phyloP scores from a whole-genome alignment of 163 green algal genomes.

The Volvox carteri region DNA sequence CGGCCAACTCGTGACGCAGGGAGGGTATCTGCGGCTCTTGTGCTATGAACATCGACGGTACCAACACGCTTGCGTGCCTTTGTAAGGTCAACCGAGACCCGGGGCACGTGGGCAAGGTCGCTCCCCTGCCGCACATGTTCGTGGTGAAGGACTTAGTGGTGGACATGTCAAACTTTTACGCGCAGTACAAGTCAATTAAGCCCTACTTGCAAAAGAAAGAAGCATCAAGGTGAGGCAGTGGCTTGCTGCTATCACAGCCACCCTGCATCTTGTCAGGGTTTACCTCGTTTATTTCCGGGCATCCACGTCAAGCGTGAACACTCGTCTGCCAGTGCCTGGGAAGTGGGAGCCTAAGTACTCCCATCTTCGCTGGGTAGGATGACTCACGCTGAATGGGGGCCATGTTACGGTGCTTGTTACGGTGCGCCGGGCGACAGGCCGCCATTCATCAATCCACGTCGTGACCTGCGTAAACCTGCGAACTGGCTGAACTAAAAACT shows the following conservation, averaged over 20 bases:
- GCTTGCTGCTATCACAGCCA: neutral
- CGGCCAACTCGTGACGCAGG: constrained; percentile 61
- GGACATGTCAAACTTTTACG: constrained; percentile 99
- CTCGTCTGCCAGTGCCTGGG: too few species aligned
- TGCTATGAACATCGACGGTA: constrained; percentile 99
- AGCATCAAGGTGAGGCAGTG: constrained; percentile 46
- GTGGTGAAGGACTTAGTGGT: constrained; percentile 93
- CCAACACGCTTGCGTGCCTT: constrained; percentile 98
- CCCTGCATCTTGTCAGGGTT: too few species aligned
- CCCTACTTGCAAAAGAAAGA: constrained; percentile 93
- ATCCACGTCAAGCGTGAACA: too few species aligned
- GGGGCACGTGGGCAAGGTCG: constrained; percentile 78
- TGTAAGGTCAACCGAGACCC: constrained; percentile 83
- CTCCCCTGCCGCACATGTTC: constrained; percentile 97
- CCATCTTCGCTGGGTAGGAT: too few species aligned
- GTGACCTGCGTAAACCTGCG: too few species aligned
- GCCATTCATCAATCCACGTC: too few species aligned
- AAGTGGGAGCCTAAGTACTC: too few species aligned
- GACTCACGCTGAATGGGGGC: too few species aligned
- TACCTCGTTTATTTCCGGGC: too few species aligned
- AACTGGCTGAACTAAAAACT: too few species aligned
- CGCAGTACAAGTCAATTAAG: constrained; percentile 99
- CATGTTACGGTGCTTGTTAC: too few species aligned
- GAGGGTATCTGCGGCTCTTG: constrained; percentile 99
- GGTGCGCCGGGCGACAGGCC: too few species aligned